Conservation (phyloP, 305 asterid genomes). For the Fraxinus greggii region DNA sequence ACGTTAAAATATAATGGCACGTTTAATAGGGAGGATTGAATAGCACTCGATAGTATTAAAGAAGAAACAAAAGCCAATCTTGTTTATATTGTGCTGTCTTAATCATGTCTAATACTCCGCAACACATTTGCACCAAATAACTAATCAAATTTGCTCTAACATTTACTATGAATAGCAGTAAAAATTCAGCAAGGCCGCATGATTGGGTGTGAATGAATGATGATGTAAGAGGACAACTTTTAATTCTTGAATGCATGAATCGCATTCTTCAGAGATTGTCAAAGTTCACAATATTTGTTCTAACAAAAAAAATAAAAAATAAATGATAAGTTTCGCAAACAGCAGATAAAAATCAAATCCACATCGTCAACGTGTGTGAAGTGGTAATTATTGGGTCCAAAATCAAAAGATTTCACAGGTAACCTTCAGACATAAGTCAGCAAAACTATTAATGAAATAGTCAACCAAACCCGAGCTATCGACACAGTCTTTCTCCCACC, state of each 20-base stretch:
- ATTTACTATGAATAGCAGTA: neutral
- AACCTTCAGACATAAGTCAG: neutral
- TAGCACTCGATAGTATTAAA: neutral
- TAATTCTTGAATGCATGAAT: neutral
- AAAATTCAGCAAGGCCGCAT: neutral
- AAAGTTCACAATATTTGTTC: neutral
- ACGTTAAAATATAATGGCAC: neutral
- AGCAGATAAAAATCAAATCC: neutral
- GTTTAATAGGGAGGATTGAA: neutral
- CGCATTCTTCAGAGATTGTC: neutral
- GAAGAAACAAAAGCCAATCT: neutral
- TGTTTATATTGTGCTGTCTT: neutral
- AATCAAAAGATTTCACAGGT: neutral
- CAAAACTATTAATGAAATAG: neutral
- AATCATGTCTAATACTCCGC: neutral
- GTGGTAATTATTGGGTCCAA: neutral
- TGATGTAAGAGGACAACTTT: neutral
- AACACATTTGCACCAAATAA: neutral
- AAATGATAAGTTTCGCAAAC: neutral
- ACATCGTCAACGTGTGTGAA: neutral
- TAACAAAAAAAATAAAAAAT: neutral
- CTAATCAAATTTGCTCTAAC: neutral
- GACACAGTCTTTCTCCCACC: neutral
- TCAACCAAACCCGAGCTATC: neutral
- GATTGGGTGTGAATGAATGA: neutral